A percentile compares a stretch with the other conserved stretches of the same genome.
phyloP scores from a whole-genome alignment of 208 protist genomes.

The Lotmaria passim region DNA sequence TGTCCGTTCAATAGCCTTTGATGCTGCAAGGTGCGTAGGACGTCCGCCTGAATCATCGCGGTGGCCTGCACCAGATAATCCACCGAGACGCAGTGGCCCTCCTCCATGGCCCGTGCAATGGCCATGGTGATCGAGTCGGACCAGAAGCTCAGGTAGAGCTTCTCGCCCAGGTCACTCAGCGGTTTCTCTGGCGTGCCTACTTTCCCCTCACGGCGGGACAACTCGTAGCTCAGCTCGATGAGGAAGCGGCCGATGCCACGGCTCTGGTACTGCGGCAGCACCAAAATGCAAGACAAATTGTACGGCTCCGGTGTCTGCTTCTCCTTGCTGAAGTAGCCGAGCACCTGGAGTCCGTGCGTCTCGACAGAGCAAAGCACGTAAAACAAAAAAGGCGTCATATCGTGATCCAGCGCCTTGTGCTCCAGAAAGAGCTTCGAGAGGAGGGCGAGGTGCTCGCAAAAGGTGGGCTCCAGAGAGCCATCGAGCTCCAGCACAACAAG shows the following conservation, averaged over 20 bases:
- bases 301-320: conserved; percentile 97
- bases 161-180: conserved; percentile 98
- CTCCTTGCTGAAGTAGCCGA: conserved; percentile 99
- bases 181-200: conserved; percentile 99
- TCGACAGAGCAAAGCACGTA: conserved; percentile 97
- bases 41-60: conserved; percentile 76
- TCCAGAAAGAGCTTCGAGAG: conserved; percentile 99
- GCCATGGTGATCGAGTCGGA: conserved; percentile 86
- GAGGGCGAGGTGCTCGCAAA: conserved; percentile 99
- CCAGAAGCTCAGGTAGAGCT: conserved; percentile 96
- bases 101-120: conserved; percentile 72
- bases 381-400: conserved; percentile 99
- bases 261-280: conserved; percentile 96
- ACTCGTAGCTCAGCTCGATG: conserved; percentile 98
- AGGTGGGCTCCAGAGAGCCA: conserved; percentile 96
- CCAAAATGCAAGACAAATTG: conserved; percentile 99
- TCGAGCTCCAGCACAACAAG: conserved; percentile 97
- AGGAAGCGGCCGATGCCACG: conserved; percentile 98
- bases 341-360: conserved; percentile 93
- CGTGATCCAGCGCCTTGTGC: conserved; percentile 99
- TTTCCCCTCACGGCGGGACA: conserved; percentile 96
- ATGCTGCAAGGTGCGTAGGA: conserved; percentile 76
- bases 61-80: conserved; percentile 87
- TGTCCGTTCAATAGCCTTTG: conserved; percentile 61
- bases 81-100: conserved; percentile 77